Base-by-base conservation (phyloP, 2,329 filamentous ascomycete species). In the Fusarium sp. region DNA sequence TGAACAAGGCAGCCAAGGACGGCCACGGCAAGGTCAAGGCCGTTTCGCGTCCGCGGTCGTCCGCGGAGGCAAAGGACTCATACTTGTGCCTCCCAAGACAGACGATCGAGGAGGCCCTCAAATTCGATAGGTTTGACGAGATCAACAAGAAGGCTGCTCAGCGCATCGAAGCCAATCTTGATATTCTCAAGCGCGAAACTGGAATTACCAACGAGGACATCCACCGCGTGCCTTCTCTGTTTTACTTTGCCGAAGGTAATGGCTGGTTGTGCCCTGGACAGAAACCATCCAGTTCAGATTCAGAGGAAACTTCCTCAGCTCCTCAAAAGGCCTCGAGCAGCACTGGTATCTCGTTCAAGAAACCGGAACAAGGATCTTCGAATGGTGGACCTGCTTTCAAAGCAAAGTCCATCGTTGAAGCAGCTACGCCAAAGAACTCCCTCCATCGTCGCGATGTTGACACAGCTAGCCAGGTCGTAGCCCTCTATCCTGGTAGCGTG, bases 181-280 rank as follows among this genome's bases (percentile, higher is more conserved):
- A 57, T 1, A 69, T 71, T 2, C 47, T 76, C 13, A 72, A 71
- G 49, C 37, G 30, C 0, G 74, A 74, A 59, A 75, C 71, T 3
- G 72, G 71, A 2, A 41, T 76, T 25, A 68, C 65, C 1, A 56
- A 73, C 1, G 48, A 52, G 1, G 73, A 76, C 1, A 70, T 76
- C 9, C 39, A 70, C 22, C 71, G 71, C 2, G 48, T 76, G 0
- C 72, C 74, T 1, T 32, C 56, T 4, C 27, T 62, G 2, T 75
- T 67, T 25, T 64, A 73, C 22, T 56, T 62, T 10, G 20, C 27
- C 8, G 7, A 35, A 4, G 19, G 8, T 2, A 17, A 37, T 1
- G 33, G 45, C 10, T 69, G 65, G 65, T 3, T 43, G 1, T 57
- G 56, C 3, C 27, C 50, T 0, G 57, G 56, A 6, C 8, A 53